These are phyloP conservation scores for Rossbeevera mucosa DNA, from an alignment of 768 basidiomycete genomes.

Conservation along the genomic window DNA sequence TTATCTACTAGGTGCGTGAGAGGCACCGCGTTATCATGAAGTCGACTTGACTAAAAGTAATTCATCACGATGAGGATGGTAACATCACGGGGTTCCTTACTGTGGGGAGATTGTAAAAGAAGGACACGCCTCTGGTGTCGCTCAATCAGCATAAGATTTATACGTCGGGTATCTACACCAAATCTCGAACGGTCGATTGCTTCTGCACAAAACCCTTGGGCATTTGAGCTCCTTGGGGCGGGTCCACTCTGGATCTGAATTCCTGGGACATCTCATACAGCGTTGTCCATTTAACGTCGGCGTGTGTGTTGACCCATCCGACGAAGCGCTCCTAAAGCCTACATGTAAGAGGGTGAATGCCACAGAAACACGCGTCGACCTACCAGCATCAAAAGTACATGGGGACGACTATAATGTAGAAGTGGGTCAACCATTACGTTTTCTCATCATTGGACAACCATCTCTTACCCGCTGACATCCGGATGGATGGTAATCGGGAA, in stretches of 20 bases:
- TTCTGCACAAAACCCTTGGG: slow-evolving; percentile 38
- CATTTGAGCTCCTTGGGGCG: slow-evolving; percentile 50
- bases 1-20: slow-evolving; percentile 16
- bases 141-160: not conserved
- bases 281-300: slow-evolving; percentile 65
- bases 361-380: slow-evolving; percentile 7
- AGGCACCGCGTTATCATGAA: slow-evolving; percentile 1
- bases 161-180: slow-evolving; percentile 5
- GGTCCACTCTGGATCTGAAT: slow-evolving; percentile 50
- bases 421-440: not conserved
- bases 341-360: not conserved
- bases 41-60: slow-evolving; percentile 1
- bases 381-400: slow-evolving; percentile 71
- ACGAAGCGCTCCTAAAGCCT: slow-evolving; percentile 58
- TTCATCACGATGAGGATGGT: not conserved
- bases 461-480: slow-evolving; percentile 61
- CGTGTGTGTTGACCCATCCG: slow-evolving; percentile 68
- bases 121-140: not conserved
- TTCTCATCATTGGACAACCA: not conserved
- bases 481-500: slow-evolving; percentile 79
- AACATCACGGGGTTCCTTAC: slow-evolving; percentile 1
- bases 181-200: not conserved
- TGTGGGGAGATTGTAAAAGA: not conserved
- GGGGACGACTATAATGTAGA: slow-evolving; percentile 44
- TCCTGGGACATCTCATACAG: slow-evolving; percentile 65